Conservation (phyloP, 1,139 yeast genomes). For the Geotrichum klebahnii region DNA sequence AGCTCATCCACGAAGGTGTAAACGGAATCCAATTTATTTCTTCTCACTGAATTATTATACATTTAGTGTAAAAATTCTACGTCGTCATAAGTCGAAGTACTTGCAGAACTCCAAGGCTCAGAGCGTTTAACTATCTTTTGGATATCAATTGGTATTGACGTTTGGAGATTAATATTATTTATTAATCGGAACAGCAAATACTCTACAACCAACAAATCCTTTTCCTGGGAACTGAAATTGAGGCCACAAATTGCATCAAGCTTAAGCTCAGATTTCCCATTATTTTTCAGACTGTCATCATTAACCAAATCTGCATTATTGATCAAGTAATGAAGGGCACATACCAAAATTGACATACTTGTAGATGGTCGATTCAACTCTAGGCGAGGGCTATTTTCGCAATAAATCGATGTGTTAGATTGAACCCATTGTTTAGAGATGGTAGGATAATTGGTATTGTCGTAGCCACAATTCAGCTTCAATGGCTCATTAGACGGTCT, state of each 20-base stretch:
- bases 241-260: background rate
- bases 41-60: background rate
- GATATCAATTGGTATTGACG: background rate
- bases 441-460: background rate
- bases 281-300: background rate
- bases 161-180: background rate
- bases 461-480: background rate
- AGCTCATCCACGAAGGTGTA: no score
- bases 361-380: no score
- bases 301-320: background rate
- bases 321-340: background rate
- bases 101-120: conserved; percentile 1
- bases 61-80: conserved; percentile 14
- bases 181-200: background rate
- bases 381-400: no score
- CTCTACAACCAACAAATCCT: background rate
- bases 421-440: no score
- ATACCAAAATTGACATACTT: no score
- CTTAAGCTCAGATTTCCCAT: background rate
- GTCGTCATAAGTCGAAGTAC: conserved; percentile 18
- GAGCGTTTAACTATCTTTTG: background rate
- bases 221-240: background rate
- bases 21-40: background rate
- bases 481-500: background rate
- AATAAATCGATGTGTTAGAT: no score